A percentile compares a stretch with the other conserved stretches of the same genome.
Conservation (phyloP, 2,329 filamentous ascomycete genomes). For the Sclerotinia borealis region DNA sequence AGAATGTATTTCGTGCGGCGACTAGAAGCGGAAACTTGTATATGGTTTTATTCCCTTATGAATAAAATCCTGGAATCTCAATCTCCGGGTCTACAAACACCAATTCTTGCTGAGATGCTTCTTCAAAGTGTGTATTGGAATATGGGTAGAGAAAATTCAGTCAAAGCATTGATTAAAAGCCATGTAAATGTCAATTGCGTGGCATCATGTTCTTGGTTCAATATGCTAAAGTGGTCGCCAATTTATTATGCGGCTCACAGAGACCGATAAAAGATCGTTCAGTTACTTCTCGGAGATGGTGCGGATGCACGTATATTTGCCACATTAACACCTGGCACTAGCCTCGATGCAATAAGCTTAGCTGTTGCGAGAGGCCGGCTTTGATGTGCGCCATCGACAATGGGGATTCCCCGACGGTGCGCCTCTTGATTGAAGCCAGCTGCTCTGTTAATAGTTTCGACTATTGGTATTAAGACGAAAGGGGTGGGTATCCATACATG, state of each 20-base stretch:
- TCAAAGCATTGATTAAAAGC: not conserved
- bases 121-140: not conserved
- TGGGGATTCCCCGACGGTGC: not conserved
- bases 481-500: not conserved
- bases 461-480: not conserved
- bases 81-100: not conserved
- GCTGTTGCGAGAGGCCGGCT: not conserved
- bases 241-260: not conserved
- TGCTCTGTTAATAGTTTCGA: not conserved
- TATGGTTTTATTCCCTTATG: not conserved
- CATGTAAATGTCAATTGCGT: not conserved
- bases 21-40: not conserved
- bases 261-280: not conserved
- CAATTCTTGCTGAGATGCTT: not conserved
- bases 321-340: not conserved
- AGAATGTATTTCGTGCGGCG: not conserved
- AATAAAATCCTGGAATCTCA: not conserved
- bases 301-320: not conserved
- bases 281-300: not conserved
- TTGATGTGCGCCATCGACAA: not conserved
- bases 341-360: not conserved
- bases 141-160: not conserved
- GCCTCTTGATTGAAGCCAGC: not conserved
- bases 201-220: not conserved
- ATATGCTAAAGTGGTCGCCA: not conserved